Conservation (phyloP, 352 stramenopile species). For the Phytophthora podocarpi region DNA sequence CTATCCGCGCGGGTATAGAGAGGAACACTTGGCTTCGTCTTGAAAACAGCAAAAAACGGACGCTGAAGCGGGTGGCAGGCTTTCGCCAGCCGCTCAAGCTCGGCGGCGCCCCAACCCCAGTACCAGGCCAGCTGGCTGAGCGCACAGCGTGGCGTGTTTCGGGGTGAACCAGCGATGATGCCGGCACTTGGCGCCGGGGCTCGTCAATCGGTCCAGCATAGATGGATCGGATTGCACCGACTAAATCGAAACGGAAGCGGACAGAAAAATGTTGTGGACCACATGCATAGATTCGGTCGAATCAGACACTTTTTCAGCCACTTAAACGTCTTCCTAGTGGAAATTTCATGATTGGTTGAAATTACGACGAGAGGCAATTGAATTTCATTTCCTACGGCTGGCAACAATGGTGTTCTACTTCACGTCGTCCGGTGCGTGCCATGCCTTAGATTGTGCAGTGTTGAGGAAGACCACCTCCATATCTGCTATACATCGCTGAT, state of each 20-base stretch:
- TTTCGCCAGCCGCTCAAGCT: background rate
- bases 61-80: background rate
- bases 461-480: background rate
- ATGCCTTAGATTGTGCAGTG: background rate
- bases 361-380: background rate
- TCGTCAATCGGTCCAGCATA: conserved; percentile 2
- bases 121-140: too few species aligned
- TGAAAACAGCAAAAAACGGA: conserved; percentile 30
- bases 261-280: conserved; percentile 16
- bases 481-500: background rate
- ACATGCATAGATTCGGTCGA: conserved; percentile 16
- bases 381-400: background rate
- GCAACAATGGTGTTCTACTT: conserved; percentile 81
- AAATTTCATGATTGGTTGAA: conserved; percentile 32
- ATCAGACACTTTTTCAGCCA: conserved; percentile 1
- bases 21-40: background rate
- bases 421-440: conserved; percentile 74
- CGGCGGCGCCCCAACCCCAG: too few species aligned
- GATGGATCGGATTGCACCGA: conserved; percentile 5
- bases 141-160: background rate
- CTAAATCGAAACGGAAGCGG: conserved; percentile 3
- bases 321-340: background rate
- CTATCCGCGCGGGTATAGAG: conserved; percentile 14
- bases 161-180: conserved; percentile 10
- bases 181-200: too few species aligned